phyloP scores from a whole-genome alignment of 257 asterid species.

The Petunia axillaris region DNA sequence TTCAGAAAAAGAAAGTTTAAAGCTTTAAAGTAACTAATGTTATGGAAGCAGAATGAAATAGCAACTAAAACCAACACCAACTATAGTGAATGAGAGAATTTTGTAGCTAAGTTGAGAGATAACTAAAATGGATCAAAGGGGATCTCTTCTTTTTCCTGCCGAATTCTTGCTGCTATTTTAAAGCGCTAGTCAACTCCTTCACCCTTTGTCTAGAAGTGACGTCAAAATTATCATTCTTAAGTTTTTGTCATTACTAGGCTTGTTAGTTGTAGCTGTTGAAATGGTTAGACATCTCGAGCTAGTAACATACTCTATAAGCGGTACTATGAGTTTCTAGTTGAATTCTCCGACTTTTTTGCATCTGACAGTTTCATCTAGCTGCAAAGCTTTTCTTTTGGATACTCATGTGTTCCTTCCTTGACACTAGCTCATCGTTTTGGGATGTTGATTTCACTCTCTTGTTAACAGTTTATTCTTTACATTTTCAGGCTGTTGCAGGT shows the following conservation, averaged over 20 bases:
- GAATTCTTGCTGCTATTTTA: not conserved
- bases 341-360: not conserved
- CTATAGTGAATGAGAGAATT: not conserved
- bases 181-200: not conserved
- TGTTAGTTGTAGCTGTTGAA: not conserved
- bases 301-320: not conserved
- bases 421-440: not conserved
- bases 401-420: not conserved
- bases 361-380: not conserved
- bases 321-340: not conserved
- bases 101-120: not conserved
- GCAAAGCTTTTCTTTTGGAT: not conserved
- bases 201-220: not conserved
- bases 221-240: not conserved
- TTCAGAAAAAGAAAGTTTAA: not conserved
- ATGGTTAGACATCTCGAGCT: not conserved
- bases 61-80: not conserved
- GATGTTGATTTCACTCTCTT: conserved; percentile 10
- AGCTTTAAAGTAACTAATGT: not conserved
- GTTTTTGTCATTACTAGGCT: not conserved
- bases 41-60: not conserved
- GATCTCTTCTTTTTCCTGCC: not conserved
- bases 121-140: not conserved
- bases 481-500: conserved; percentile 83
- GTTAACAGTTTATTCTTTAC: not conserved